phyloP scores from a whole-genome alignment of 2,329 filamentous ascomycete species.

The Aspergillus fumigatiaffinis region DNA sequence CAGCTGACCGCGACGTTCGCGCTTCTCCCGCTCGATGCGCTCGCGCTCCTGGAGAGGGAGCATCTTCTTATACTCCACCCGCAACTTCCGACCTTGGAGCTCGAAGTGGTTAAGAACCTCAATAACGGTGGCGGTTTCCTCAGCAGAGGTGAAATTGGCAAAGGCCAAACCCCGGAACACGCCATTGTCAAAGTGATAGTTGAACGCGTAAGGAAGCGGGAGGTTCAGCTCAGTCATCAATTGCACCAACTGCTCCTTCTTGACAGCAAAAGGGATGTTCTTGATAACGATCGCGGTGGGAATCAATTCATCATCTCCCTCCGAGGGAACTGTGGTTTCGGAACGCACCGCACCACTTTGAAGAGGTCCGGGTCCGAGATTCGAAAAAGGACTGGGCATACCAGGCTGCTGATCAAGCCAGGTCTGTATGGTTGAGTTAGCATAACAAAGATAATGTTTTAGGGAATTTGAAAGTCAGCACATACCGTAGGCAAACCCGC shows the following conservation, averaged over 20 bases:
- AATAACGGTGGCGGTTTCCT: constrained; percentile 90
- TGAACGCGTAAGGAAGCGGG: constrained; percentile 95
- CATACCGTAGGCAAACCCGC: constrained; percentile 70
- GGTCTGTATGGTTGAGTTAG: constrained; percentile 42
- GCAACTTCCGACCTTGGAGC: constrained; percentile 85
- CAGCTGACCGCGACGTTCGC: constrained; percentile 89
- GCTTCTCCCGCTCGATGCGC: constrained; percentile 93
- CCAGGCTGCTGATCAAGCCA: constrained; percentile 59
- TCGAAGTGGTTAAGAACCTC: constrained; percentile 94
- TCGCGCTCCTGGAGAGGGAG: constrained; percentile 90
- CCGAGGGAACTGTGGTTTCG: constrained; percentile 37
- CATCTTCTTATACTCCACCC: constrained; percentile 99
- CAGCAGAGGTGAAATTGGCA: constrained; percentile 93
- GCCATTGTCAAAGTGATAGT: constrained; percentile 98
- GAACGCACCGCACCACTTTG: constrained; percentile 40
- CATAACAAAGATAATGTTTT: constrained; percentile 1
- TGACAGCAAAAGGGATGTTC: constrained; percentile 97
- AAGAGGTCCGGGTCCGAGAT: constrained; percentile 41
- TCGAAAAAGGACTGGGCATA: constrained; percentile 45
- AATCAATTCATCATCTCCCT: constrained; percentile 75
- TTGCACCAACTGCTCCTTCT: constrained; percentile 89
- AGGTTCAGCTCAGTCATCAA: constrained; percentile 94
- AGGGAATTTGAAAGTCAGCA: constrained; percentile 20
- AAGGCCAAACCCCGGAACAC: constrained; percentile 95
- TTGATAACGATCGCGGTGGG: constrained; percentile 99